Conservation (phyloP, 169 alveolate genomes). For the Condylostoma magnum region DNA sequence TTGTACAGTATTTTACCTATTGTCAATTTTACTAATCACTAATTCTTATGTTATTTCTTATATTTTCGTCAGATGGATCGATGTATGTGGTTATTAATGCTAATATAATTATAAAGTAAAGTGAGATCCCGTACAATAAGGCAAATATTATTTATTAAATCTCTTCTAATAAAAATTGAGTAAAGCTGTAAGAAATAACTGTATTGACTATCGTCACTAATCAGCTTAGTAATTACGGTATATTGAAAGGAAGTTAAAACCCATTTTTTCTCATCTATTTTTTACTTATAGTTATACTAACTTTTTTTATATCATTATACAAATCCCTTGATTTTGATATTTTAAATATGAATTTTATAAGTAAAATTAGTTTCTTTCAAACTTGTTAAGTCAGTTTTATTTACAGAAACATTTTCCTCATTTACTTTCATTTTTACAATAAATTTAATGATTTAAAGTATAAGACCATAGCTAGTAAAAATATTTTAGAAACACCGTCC, state of each 20-base stretch:
- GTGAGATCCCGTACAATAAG: not conserved
- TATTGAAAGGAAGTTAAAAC: not conserved
- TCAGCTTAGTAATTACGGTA: not conserved
- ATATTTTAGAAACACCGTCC: too few species aligned
- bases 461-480: too few species aligned
- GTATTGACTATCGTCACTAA: not conserved
- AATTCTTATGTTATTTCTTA: not conserved
- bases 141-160: not conserved
- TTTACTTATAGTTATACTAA: not conserved
- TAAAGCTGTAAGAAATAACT: not conserved
- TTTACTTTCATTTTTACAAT: too few species aligned
- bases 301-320: too few species aligned
- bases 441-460: too few species aligned
- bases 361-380: too few species aligned
- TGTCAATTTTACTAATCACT: not conserved
- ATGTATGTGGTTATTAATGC: not conserved
- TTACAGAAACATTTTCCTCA: too few species aligned
- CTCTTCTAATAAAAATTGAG: not conserved
- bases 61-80: not conserved
- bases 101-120: not conserved
- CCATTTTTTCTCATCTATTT: not conserved
- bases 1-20: conserved; percentile 30
- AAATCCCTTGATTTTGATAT: too few species aligned
- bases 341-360: too few species aligned
- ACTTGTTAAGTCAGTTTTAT: too few species aligned